phyloP scores from a whole-genome alignment of 2,329 filamentous ascomycete species.

The Parastagonospora nodorum region DNA sequence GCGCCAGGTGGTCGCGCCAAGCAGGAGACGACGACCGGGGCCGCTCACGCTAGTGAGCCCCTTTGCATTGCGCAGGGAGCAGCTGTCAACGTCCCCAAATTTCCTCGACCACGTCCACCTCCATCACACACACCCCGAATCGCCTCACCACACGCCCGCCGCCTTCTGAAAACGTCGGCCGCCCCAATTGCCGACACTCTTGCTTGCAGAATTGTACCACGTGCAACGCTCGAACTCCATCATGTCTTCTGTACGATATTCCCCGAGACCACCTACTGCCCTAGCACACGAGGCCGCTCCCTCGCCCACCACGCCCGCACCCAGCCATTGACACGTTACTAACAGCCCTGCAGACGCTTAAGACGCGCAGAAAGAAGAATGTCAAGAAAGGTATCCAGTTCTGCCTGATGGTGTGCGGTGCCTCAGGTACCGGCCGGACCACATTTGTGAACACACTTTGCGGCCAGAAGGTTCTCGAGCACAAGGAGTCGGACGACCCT shows the following conservation, averaged over 20 bases:
- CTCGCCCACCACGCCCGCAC: slow-evolving; percentile 15
- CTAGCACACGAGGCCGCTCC: slow-evolving; percentile 27
- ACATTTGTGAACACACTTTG: slow-evolving; percentile 99
- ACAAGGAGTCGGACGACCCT: slow-evolving; percentile 93
- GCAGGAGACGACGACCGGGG: slow-evolving; percentile 41
- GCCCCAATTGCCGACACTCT: slow-evolving; percentile 24
- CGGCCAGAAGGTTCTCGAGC: slow-evolving; percentile 85
- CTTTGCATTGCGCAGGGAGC: slow-evolving; percentile 47
- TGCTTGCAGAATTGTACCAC: slow-evolving; percentile 23
- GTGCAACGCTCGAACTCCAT: slow-evolving; percentile 26
- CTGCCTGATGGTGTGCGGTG: slow-evolving; percentile 99
- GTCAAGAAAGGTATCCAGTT: slow-evolving; percentile 99
- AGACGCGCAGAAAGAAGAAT: slow-evolving; percentile 99
- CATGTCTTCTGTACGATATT: slow-evolving; percentile 46
- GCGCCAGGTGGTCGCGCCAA: slow-evolving; percentile 35
- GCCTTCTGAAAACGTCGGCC: slow-evolving; percentile 1
- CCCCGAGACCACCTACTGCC: slow-evolving; percentile 29
- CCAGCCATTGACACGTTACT: slow-evolving; percentile 28
- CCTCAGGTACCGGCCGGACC: slow-evolving; percentile 96
- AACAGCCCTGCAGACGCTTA: slow-evolving; percentile 52
- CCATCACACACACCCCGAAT: slow-evolving; percentile 30
- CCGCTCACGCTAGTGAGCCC: slow-evolving; percentile 44
- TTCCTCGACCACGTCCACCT: slow-evolving; percentile 43
- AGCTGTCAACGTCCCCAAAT: slow-evolving; percentile 48
- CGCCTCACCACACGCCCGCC: slow-evolving; percentile 24